These are phyloP conservation scores for Phytophthora pini DNA, from an alignment of 352 stramenopile genomes.

Conservation along the genomic window DNA sequence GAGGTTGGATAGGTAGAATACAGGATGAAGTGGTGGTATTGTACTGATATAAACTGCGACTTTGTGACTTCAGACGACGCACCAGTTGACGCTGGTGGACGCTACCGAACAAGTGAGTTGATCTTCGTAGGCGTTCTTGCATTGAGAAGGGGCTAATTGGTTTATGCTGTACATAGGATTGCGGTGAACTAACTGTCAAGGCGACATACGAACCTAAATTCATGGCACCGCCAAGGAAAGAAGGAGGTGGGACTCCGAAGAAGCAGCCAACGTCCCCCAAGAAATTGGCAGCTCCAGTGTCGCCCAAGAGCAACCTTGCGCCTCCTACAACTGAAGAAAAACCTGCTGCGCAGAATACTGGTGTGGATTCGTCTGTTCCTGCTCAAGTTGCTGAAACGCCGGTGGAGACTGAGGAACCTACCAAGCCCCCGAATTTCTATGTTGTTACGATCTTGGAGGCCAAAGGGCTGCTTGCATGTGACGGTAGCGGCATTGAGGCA, in stretches of 20 bases:
- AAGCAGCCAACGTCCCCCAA: conserved; percentile 13
- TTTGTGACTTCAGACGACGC: conserved; percentile 35
- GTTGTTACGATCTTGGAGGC: conserved; percentile 76
- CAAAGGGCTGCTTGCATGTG: conserved; percentile 55
- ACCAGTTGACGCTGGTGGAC: conserved; percentile 35
- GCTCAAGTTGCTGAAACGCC: not conserved
- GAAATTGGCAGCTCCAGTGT: conserved; percentile 6
- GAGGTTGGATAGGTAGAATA: conserved; percentile 24
- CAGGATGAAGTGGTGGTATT: not conserved
- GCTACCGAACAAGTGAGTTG: conserved; percentile 14
- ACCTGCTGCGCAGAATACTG: not conserved
- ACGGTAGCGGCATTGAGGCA: conserved; percentile 59
- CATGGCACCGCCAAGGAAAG: conserved; percentile 22
- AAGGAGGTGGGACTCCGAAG: conserved; percentile 4
- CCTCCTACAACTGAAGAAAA: conserved; percentile 19
- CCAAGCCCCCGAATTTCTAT: conserved; percentile 54
- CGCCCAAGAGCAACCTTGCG: not conserved
- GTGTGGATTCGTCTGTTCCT: not conserved
- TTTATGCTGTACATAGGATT: conserved; percentile 11
- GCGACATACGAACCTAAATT: conserved; percentile 58
- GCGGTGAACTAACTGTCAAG: conserved; percentile 48
- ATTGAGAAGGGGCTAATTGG: not conserved
- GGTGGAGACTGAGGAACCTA: conserved; percentile 1
- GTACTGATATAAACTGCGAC: conserved; percentile 12
- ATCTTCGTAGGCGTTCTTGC: not conserved